Conservation (phyloP, 352 stramenopile genomes). For the Phytophthora cactorum region DNA sequence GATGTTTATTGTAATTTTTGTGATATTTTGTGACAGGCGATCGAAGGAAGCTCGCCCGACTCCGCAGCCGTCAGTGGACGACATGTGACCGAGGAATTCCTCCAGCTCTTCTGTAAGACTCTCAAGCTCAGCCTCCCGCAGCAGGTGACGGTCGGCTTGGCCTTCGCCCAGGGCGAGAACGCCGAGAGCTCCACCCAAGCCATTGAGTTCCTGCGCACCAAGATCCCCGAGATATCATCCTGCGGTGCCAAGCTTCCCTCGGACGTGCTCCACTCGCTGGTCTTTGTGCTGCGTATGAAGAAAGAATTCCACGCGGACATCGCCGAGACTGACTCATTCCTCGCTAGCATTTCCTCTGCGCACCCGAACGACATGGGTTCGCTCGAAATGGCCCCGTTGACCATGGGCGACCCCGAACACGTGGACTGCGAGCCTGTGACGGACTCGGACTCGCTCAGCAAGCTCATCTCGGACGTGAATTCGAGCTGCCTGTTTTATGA, state of each 20-base stretch:
- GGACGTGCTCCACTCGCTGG: conserved; percentile 83
- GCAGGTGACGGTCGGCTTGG: conserved; percentile 83
- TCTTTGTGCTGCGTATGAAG: conserved; percentile 85
- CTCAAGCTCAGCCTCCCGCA: conserved; percentile 89
- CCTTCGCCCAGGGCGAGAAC: conserved; percentile 83
- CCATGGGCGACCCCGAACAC: conserved; percentile 85
- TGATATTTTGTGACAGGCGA: conserved; percentile 43
- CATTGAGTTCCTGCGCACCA: conserved; percentile 80
- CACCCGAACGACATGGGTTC: conserved; percentile 88
- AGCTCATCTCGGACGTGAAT: conserved; percentile 83
- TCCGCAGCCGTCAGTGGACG: conserved; percentile 32
- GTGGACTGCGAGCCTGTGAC: conserved; percentile 77
- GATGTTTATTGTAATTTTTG: background rate
- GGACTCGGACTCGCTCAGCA: conserved; percentile 70
- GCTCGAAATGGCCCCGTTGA: conserved; percentile 87
- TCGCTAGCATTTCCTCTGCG: conserved; percentile 85
- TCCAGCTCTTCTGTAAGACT: conserved; percentile 76
- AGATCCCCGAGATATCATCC: conserved; percentile 86
- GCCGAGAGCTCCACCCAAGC: conserved; percentile 59
- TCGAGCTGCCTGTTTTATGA: conserved; percentile 89
- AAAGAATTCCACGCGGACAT: conserved; percentile 77
- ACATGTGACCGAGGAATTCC: conserved; percentile 81
- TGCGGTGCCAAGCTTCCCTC: conserved; percentile 84
- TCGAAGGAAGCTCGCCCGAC: conserved; percentile 67
- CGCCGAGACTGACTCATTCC: conserved; percentile 84